Percentiles rank a stretch among this genome's conserved stretches.
Evolutionary conservation across 2,329 filamentous ascomycete genomes (phyloP).

Genomic region (Alternaria angustiovoidea): DNA sequence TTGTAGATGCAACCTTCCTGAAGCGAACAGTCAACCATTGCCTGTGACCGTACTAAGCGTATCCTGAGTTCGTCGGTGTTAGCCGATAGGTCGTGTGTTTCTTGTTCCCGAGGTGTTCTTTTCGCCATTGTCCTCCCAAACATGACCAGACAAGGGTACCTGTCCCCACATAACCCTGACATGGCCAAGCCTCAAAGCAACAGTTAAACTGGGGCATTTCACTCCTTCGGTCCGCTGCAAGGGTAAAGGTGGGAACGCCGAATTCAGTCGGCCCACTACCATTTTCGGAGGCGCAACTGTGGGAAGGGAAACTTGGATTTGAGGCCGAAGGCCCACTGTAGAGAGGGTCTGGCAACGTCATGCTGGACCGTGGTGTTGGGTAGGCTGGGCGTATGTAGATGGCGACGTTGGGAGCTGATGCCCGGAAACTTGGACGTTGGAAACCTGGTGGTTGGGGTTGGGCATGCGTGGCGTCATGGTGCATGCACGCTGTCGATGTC

Average conservation of each 20-base stretch:
- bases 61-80: not conserved
- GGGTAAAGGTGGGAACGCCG: not conserved
- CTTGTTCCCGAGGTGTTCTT: not conserved
- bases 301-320: not conserved
- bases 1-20: not conserved
- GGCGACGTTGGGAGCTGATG: not conserved
- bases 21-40: not conserved
- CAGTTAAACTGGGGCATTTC: not conserved
- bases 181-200: conserved; percentile 1
- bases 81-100: not conserved
- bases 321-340: not conserved
- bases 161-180: not conserved
- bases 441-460: not conserved
- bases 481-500: not conserved
- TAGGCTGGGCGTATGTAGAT: not conserved
- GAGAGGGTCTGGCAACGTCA: conserved; percentile 5
- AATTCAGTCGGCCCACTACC: conserved; percentile 1
- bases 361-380: conserved; percentile 1
- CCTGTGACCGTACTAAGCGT: not conserved
- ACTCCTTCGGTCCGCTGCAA: conserved; percentile 1
- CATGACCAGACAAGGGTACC: not conserved
- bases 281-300: not conserved
- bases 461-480: not conserved
- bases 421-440: not conserved
- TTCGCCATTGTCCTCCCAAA: not conserved